Percentiles rank a stretch among this genome's conserved stretches.
phyloP scores from a whole-genome alignment of 1,284 basidiomycete genomes.

The Rugosomyces carneus region DNA sequence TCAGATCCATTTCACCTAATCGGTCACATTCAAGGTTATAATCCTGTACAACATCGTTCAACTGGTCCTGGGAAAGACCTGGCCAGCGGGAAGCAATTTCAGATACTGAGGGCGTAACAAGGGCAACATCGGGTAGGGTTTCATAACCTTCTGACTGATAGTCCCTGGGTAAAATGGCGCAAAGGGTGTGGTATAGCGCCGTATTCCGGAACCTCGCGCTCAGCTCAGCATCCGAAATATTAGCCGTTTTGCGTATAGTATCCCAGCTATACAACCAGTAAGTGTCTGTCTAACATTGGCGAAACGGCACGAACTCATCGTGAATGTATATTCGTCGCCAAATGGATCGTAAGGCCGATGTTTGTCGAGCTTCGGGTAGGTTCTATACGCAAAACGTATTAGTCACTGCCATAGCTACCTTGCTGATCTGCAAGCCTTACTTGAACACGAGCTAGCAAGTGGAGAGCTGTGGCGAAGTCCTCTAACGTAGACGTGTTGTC shows the following conservation, averaged over 20 bases:
- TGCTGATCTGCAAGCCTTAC: slow-evolving; percentile 29
- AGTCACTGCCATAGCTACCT: neutral
- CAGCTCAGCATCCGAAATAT: slow-evolving; percentile 67
- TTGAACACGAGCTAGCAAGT: slow-evolving; percentile 49
- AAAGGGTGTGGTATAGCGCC: slow-evolving; percentile 61
- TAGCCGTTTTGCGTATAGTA: slow-evolving; percentile 57
- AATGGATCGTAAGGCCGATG: slow-evolving; percentile 64
- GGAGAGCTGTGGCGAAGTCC: slow-evolving; percentile 60
- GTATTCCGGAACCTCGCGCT: slow-evolving; percentile 60
- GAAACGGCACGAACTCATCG: slow-evolving; percentile 59
- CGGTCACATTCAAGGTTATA: slow-evolving; percentile 53
- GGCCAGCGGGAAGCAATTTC: slow-evolving; percentile 67
- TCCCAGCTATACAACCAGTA: slow-evolving; percentile 52
- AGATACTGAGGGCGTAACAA: slow-evolving; percentile 44
- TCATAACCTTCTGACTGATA: slow-evolving; percentile 42
- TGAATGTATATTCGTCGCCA: slow-evolving; percentile 87
- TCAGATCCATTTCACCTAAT: slow-evolving; percentile 50
- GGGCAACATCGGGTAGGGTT: slow-evolving; percentile 46
- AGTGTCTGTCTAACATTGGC: neutral
- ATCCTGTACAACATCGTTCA: slow-evolving; percentile 50
- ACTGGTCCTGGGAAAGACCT: slow-evolving; percentile 57
- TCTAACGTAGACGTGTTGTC: slow-evolving; percentile 53
- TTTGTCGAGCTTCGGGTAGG: slow-evolving; percentile 62
- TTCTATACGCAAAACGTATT: slow-evolving; percentile 31
- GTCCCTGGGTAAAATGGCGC: slow-evolving; percentile 39